phyloP scores from a whole-genome alignment of 2,329 filamentous ascomycete species.

The Fusarium sp. region DNA sequence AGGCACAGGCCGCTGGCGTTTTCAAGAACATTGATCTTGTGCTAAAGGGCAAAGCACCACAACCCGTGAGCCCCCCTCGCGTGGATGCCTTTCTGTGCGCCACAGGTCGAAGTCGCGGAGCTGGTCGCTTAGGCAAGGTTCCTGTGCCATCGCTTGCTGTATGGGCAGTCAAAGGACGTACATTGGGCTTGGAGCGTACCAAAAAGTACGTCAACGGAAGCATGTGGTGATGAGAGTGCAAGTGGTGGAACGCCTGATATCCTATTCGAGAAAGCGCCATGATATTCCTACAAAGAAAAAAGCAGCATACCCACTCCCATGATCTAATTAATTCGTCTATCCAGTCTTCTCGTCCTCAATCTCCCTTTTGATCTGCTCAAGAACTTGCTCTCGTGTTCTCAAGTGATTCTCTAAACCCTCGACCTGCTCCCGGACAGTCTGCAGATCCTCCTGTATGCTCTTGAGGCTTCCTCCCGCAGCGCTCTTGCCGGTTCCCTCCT shows the following conservation, averaged over 20 bases:
- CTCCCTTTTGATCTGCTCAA: conserved; percentile 83
- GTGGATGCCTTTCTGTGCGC: conserved; percentile 64
- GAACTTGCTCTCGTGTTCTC: conserved; percentile 77
- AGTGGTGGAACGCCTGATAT: conserved; percentile 42
- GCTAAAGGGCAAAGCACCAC: conserved; percentile 60
- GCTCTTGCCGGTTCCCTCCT: conserved; percentile 76
- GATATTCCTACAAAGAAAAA: conserved; percentile 47
- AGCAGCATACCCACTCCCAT: conserved; percentile 28
- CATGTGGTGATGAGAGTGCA: conserved; percentile 52
- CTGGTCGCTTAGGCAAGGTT: conserved; percentile 61
- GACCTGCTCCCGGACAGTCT: conserved; percentile 92
- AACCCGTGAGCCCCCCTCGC: conserved; percentile 61
- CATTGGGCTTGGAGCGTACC: conserved; percentile 61
- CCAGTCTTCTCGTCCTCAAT: conserved; percentile 86
- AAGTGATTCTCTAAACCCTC: conserved; percentile 90
- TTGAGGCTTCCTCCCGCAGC: conserved; percentile 80
- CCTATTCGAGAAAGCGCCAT: conserved; percentile 48
- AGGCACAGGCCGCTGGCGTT: conserved; percentile 67
- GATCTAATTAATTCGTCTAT: conserved; percentile 51
- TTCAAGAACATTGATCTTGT: conserved; percentile 66
- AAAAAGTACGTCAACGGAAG: conserved; percentile 63
- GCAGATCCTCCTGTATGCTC: conserved; percentile 85
- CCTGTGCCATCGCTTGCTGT: conserved; percentile 65
- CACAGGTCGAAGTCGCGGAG: conserved; percentile 64
- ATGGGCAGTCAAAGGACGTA: conserved; percentile 66